Evolutionary conservation across 768 basidiomycete genomes (phyloP).

Genomic region (Hygrocybe coccinea): DNA sequence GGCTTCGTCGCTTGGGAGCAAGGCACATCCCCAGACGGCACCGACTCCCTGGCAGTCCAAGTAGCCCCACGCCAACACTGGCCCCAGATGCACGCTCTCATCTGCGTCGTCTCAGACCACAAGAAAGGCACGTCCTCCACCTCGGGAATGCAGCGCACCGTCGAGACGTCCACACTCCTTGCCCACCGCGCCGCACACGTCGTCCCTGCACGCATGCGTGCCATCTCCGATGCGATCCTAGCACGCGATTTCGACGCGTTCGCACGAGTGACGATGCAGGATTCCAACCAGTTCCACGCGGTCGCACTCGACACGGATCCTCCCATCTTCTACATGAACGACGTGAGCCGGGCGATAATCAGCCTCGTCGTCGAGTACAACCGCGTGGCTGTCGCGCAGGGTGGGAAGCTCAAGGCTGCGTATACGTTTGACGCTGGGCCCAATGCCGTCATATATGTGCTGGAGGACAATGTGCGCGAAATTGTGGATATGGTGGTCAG

Average conservation of each 20-base stretch:
- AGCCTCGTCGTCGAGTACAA: conserved; percentile 89
- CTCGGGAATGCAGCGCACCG: conserved; percentile 95
- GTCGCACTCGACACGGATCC: conserved; percentile 95
- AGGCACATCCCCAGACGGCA: conserved; percentile 61
- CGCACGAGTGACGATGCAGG: conserved; percentile 89
- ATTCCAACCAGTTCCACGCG: conserved; percentile 98
- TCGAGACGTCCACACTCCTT: conserved; percentile 84
- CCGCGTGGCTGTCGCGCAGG: conserved; percentile 56
- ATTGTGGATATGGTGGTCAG: conserved; percentile 70
- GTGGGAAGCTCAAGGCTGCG: conserved; percentile 71
- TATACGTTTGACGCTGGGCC: conserved; percentile 99
- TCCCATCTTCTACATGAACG: conserved; percentile 99
- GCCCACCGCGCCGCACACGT: conserved; percentile 82
- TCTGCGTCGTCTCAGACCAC: conserved; percentile 92
- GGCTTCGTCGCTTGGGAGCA: conserved; percentile 96
- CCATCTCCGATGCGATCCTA: conserved; percentile 75
- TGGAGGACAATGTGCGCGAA: conserved; percentile 67
- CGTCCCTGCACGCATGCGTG: conserved; percentile 83
- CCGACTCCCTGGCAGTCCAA: conserved; percentile 84
- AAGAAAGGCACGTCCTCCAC: conserved; percentile 97
- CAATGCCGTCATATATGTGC: conserved; percentile 95
- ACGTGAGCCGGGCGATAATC: conserved; percentile 92
- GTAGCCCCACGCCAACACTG: conserved; percentile 84
- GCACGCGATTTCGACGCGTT: conserved; percentile 82
- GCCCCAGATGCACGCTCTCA: conserved; percentile 94